Base-by-base conservation (phyloP, 179 eudicot species). In the Silene vulgaris region DNA sequence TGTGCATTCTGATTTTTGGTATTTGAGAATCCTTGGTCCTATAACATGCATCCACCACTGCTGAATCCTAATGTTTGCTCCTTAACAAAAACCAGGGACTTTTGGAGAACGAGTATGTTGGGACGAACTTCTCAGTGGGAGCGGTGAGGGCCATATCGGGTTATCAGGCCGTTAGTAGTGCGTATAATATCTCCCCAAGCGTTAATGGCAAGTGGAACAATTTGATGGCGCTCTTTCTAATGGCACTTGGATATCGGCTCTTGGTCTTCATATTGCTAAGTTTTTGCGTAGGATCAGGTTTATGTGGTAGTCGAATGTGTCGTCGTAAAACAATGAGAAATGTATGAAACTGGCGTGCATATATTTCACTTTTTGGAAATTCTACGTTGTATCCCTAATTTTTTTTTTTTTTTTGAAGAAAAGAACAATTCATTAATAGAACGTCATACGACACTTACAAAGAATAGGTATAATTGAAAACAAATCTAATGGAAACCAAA, bases 91-190 rank as follows among this genome's bases (percentile, higher is more conserved):
- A 80, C 67, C 88, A 92, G 97, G 99, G 99, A 59, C 84, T 95
- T 8, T 75, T 95, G 87, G 99, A 95, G 88, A 95, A 92, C 23
- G 99, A 95, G 80, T 95, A 87, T 67, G 75, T 82, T 16, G 96
- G 87, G 45, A 84, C 91, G 16, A 83, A 84, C 59, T 95, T 84
- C 75, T 91, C 96, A 0, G 91, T 95, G 16, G 99, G 97, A 78
- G 88, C 87, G 73, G 95, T 92, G 17, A 84, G 97, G 80, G 84
- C 88, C 64, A 86, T 92, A 73, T 79, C 97, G 2, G 99, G 97
- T 50, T 88, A 90, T 77, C 89, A 95, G 75, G 97, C 97, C 8
- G 89, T 95, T 75, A 87, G 77, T 71, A 87, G 88, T 32, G 84
- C 88, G 5, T 95, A 92, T 45, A 85, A 89, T 21, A 83, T 88